Evolutionary conservation across 306 rosid genomes (phyloP), one percentile per base, ranked within the genome.

Genomic region (Cucumis cinereus): DNA sequence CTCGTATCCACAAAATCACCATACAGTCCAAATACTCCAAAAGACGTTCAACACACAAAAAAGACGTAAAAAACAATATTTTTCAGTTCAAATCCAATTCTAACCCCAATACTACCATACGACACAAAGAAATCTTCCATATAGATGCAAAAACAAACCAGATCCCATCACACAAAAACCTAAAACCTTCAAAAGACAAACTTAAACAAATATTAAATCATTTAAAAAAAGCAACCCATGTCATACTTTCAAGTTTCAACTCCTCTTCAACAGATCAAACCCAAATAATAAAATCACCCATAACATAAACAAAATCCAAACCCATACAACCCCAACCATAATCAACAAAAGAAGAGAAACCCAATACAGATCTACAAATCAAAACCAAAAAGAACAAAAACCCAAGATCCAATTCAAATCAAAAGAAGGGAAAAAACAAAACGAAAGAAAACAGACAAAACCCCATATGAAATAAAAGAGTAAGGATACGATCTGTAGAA

Each of bases 401-500:
- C n/a, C 28, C 3, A 19, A 43, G 70, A 61, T 45, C 79, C 59
- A 43, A 45, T 60, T 47, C 60, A 2, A 52, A 38, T 54, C 13
- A 20, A 10, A 16, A 66, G 6, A 50, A 35, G 20, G 67, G 67
- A 8, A 23, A 2, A 2, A 10, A 38, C 2, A 56, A 12, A 58
- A 41, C 20, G 45, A 20, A 14, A 52, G 8, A 15, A 23, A 43
- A 69, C 4, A 15, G 36, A 30, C 35, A 30, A 52, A 3, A 64
- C 19, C 35, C 59, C 30, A 76, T 2, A 54, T 17, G 72, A 76
- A 50, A n/a, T 20, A 74, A 30, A 9, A 30, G 2, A 62, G 38
- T 7, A 82, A 93, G 98, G 97, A 93, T 93, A 93, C 98, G 97
- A 87, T 93, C 97, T 7, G 91, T 88, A 30, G 91, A 87, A 47